Conservation (phyloP, 192 early-diverging fungal genomes). For the Coemansia sp. region DNA sequence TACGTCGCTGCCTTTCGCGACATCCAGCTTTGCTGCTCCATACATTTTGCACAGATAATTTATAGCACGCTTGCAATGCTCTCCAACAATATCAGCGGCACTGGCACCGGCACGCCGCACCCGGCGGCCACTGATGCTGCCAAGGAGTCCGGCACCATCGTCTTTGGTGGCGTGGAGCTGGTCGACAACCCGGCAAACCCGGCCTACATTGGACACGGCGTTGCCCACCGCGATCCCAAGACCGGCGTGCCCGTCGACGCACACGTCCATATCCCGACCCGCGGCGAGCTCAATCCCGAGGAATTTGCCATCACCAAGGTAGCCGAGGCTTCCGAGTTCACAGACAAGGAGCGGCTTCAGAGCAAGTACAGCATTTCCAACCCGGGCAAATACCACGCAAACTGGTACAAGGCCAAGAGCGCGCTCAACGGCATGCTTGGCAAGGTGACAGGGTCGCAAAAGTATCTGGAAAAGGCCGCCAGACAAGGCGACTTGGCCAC, state of each 20-base stretch:
- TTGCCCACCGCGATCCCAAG: constrained; percentile 46
- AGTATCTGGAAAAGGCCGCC: constrained; percentile 23
- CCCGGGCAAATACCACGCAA: constrained; percentile 46
- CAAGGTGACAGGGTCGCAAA: constrained; percentile 31
- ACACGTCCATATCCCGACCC: constrained; percentile 29
- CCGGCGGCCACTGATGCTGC: constrained; percentile 52
- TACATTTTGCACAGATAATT: too few species aligned
- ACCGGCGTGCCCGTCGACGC: constrained; percentile 34
- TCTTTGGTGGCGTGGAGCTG: constrained; percentile 38
- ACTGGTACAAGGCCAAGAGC: constrained; percentile 46
- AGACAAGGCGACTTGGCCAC: constrained; percentile 35
- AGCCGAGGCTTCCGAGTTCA: background rate
- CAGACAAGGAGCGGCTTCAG: constrained; percentile 15
- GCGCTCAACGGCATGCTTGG: constrained; percentile 16
- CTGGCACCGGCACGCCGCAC: constrained; percentile 40
- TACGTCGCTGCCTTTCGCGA: background rate
- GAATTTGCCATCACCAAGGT: constrained; percentile 14
- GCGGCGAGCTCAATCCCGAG: constrained; percentile 39
- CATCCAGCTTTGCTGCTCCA: background rate
- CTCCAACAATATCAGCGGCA: constrained; percentile 19
- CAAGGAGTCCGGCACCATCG: constrained; percentile 34
- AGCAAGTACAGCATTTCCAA: constrained; percentile 31
- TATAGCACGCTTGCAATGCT: background rate
- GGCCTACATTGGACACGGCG: constrained; percentile 44
- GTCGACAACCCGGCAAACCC: constrained; percentile 33